Base-by-base conservation (phyloP, 2,329 filamentous ascomycete species). In the Phialophora macrospora region DNA sequence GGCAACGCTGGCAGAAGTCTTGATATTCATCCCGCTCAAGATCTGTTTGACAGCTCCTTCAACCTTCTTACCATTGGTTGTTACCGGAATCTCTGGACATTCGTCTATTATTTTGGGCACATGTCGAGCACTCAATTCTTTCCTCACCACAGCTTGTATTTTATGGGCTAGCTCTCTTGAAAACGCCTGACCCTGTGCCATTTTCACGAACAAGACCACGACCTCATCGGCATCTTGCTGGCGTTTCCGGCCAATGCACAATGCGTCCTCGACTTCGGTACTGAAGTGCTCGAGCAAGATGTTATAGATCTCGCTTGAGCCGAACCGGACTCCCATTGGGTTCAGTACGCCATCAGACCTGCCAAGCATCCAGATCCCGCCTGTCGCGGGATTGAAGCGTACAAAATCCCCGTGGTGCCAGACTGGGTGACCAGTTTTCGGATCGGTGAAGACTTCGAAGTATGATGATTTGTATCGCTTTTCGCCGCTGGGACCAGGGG, bases 331-430 rank as follows among this genome's bases (percentile, higher is more conserved):
- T 2, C 95, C 94, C 0, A 90, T 87, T 0, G 94, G 95, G 76
- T 99, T 99, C 11, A 99, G 80, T 5, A 98, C 91, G 3, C 95
- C 95, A 73, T 99, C 94, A 59, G 90, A 95, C 28, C 94, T 86
- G 2, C 95, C 94, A 0, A 98, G 85, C 94, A 98, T 98, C 70
- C 92, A 84, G 9, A 98, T 80, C 0, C 93, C 92, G 12, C 91
- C 88, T 0, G 91, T 95, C 17, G 80, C 74, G 0, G 87, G 85
- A 72, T 93, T 90, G 74, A 90, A 81, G 24, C 85, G 82, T 38
- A 97, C 87, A 75, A 97, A 98, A 78, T 99, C 95, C 32, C 94
- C 94, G 74, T 99, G 94, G 75, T 97, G 93, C 95, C 95, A 98
- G 20, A 84, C 80, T 1, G 82, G 80, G 0, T 84, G 80, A 0